Evolutionary conservation across 768 basidiomycete genomes (phyloP).

Genomic region (Auriculariales sp.): DNA sequence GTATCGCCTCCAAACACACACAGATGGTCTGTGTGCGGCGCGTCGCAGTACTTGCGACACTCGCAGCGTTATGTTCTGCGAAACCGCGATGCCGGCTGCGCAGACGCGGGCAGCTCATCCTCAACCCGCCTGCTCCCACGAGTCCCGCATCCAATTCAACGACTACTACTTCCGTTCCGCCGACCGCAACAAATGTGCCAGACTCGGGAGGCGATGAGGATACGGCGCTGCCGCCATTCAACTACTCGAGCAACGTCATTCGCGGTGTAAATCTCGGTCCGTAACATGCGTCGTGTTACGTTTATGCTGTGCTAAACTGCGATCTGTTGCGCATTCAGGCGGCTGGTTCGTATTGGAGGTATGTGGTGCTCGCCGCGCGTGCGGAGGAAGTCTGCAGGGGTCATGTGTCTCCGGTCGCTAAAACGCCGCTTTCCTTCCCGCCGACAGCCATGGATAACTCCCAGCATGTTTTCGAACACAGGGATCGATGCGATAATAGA

Average conservation of each 20-base stretch:
- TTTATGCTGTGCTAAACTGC: background rate
- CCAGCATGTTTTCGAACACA: slow-evolving; percentile 53
- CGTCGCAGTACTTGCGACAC: too few species aligned
- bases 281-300: slow-evolving; percentile 13
- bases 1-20: too few species aligned
- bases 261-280: slow-evolving; percentile 46
- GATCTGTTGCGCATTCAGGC: slow-evolving; percentile 22
- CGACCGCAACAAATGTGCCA: background rate
- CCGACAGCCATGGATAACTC: slow-evolving; percentile 62
- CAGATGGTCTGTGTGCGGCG: too few species aligned
- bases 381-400: background rate
- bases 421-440: too few species aligned
- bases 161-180: too few species aligned
- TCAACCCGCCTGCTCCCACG: background rate
- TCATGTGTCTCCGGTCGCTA: background rate
- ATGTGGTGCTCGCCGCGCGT: background rate
- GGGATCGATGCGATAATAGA: slow-evolving; percentile 41
- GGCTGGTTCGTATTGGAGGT: slow-evolving; percentile 49
- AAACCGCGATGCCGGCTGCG: background rate
- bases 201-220: background rate
- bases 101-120: background rate
- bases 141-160: too few species aligned
- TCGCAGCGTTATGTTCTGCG: too few species aligned
- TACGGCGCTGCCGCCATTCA: slow-evolving; percentile 18
- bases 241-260: slow-evolving; percentile 29